Percentiles rank a stretch among this genome's conserved stretches.
phyloP scores from a whole-genome alignment of 106 monocot genomes.

The Allium sativum region DNA sequence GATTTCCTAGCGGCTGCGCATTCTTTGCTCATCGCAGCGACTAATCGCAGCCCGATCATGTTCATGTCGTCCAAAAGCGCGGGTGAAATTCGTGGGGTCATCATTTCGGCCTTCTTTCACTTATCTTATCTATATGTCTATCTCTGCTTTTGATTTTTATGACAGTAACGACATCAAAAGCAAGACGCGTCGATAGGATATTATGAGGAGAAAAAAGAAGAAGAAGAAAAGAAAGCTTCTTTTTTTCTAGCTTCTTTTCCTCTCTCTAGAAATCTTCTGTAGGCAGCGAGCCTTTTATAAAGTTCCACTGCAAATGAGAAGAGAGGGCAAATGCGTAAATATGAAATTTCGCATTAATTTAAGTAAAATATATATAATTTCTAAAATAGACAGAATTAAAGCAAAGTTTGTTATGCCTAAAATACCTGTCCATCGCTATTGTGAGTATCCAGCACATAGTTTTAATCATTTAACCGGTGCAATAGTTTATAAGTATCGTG shows the following conservation, averaged over 20 bases:
- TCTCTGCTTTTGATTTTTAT: not conserved
- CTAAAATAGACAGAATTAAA: not conserved
- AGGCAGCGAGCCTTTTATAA: too few relatives aligned
- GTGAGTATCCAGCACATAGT: too few relatives aligned
- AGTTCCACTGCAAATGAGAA: not conserved
- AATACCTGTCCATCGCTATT: not conserved
- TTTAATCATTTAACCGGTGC: too few relatives aligned
- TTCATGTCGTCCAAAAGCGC: constrained; percentile 10
- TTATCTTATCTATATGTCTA: too few relatives aligned
- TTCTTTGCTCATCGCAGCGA: constrained; percentile 19
- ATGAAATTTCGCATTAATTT: not conserved
- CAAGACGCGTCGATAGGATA: not conserved
- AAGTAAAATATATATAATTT: not conserved
- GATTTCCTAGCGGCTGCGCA: constrained; percentile 5
- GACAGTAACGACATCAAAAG: not conserved
- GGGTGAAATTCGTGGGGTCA: constrained; percentile 7
- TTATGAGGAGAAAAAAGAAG: not conserved
- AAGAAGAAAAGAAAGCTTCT: not conserved
- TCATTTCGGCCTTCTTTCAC: not conserved
- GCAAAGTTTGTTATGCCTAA: constrained; percentile 1
- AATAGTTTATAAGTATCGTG: too few relatives aligned
- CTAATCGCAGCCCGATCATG: constrained; percentile 30
- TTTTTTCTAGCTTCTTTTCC: not conserved
- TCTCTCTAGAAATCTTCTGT: not conserved
- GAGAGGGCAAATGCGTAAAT: constrained; percentile 1